A percentile compares a stretch with the other conserved stretches of the same genome.
Evolutionary conservation across 83 land plant genomes (phyloP).

Genomic region (Isoetes engelmannii): DNA sequence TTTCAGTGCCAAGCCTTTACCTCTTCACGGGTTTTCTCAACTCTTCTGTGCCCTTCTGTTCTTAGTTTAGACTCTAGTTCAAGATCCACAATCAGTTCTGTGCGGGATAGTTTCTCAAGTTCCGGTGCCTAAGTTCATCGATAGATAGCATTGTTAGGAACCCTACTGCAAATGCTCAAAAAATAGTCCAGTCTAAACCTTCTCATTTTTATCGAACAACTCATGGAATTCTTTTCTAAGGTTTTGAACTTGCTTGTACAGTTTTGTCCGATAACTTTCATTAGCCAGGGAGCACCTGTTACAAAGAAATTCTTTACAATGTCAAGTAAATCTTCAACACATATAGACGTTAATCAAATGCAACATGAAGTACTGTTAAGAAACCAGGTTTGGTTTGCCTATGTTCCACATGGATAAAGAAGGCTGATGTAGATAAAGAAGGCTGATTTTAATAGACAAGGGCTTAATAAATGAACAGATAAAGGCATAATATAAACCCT

Average conservation of each 20-base stretch:
- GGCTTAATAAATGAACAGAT: too few relatives aligned
- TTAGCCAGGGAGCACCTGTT: slow-evolving; percentile 15
- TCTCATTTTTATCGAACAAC: slow-evolving; percentile 20
- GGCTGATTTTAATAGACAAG: too few relatives aligned
- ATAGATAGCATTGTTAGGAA: neutral
- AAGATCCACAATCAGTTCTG: slow-evolving; percentile 32
- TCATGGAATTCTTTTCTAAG: slow-evolving; percentile 24
- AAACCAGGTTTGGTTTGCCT: too few relatives aligned
- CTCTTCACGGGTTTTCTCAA: slow-evolving; percentile 18
- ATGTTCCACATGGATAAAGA: too few relatives aligned
- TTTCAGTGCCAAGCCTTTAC: slow-evolving; percentile 3
- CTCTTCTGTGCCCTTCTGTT: slow-evolving; percentile 15
- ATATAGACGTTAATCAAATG: too few relatives aligned
- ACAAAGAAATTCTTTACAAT: neutral
- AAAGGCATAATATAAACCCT: too few relatives aligned
- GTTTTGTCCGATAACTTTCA: slow-evolving; percentile 7
- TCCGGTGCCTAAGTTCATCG: slow-evolving; percentile 25
- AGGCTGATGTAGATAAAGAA: too few relatives aligned
- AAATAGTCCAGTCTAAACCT: neutral
- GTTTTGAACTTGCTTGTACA: slow-evolving; percentile 7
- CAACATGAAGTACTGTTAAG: too few relatives aligned
- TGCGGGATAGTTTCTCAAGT: slow-evolving; percentile 17
- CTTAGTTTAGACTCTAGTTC: slow-evolving; percentile 22
- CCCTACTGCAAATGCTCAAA: too few relatives aligned
- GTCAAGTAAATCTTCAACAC: neutral